Evolutionary conservation across 2,329 filamentous ascomycete genomes (phyloP), one percentile per base, ranked within the genome.

Genomic region (Tolypocladium paradoxum): DNA sequence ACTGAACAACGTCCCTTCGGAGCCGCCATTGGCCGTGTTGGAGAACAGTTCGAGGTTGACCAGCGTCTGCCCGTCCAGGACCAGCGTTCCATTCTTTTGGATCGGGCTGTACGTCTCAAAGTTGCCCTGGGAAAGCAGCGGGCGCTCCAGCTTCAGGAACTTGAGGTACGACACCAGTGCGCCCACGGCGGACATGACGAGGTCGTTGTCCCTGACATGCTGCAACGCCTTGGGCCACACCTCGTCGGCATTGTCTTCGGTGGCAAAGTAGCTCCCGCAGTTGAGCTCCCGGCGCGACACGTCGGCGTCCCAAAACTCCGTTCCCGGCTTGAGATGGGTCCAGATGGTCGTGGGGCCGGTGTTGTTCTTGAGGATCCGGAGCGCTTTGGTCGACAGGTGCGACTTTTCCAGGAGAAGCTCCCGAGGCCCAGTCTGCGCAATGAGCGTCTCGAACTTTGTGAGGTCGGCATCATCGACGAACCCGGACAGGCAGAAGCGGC

Each of bases 21-120:
- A 67, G 16, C 89, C 84, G 8, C 91, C 92, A 64, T 96, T 92
- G 59, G 87, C 90, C 0, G 86, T 91, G 69, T 99, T 99, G 61
- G 90, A 81, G 61, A 99, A 99, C 6, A 99, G 82, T 66, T 99
- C 93, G n/a, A 99, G 83, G 64, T 99, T 99, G 75, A 95, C 95
- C 61, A 99, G 76, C 24, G 91, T 97, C 66, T 99, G 93, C 0
- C 93, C 93, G 62, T 99, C 93, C 1, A 99, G 78, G 11, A 99
- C 87, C 46, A 99, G 74, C 33, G 89, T 97, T 14, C 90, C 90
- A 65, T 96, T 95, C 63, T 87, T 87, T 53, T 83, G 81, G 50
- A 99, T 97, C 0, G 93, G 93, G 65, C 87, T 90, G 68, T 99
- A 99, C 78, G 84, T 86, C 51, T 84, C 81, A 65, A 99, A 96